Evolutionary conservation across 495 filamentous ascomycete species (phyloP), one percentile per base, ranked within the genome.

Genomic region (Xylaria acuta): DNA sequence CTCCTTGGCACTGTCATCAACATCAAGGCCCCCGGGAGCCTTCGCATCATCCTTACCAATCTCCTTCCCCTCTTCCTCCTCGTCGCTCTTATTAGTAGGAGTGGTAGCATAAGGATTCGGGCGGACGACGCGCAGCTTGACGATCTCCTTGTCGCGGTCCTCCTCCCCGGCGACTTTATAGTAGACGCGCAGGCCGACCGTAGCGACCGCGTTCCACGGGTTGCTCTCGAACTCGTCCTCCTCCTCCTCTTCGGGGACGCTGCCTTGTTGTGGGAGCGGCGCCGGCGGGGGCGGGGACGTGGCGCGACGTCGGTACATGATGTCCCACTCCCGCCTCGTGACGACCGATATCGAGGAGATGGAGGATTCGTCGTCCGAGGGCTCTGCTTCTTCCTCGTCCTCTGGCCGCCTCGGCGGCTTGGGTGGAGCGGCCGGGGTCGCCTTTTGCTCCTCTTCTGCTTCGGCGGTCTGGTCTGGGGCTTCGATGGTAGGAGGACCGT

Each of bases 171-270:
- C 81, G 3, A 90, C 89, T 86, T 80, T 79, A 70, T 83, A 90
- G 79, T 93, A 96, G 1, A 97, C 89, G 40, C 91, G 85, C 58
- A 97, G 76, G 0, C 94, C 93, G 0, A 96, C 88, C 2, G 95
- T 92, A 54, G 89, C 93, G 0, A 95, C 89, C 0, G 94, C 93
- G 78, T 97, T 96, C 94, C 94, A 97, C 1, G 93, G 92, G 62
- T 95, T 88, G 7, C 75, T 78, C 71, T 83, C 86, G 54, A 86
- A 83, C 60, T 86, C 84, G 60, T 84, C 84, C 27, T 71, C 84
- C 59, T 84, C 83, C 22, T 71, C 69, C 20, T 72, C 71, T 22
- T 67, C 30, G 25, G 7, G n/a, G 64, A 49, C 27, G 41, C n/a
- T n/a, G n/a, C n/a, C n/a, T n/a, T n/a, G 51, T 18, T 64, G 60